A percentile compares a stretch with the other conserved stretches of the same genome.
Evolutionary conservation across 1,139 yeast genomes (phyloP).

Genomic region (Chernovozyma sophiae-reginae): DNA sequence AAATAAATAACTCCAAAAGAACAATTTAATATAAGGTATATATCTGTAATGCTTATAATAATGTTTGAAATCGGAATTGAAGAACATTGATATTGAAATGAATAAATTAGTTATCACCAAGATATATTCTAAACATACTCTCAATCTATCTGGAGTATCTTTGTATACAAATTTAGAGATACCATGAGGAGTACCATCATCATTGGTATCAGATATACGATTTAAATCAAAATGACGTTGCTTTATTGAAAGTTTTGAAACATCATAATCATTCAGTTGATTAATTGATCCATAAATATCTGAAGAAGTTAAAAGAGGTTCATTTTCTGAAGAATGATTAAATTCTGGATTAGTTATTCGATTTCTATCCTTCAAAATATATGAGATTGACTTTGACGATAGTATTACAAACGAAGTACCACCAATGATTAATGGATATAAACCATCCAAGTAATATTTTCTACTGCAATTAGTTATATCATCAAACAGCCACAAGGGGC

Average conservation of each 20-base stretch:
- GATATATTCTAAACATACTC: constrained; percentile 48
- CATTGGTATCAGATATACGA: constrained; percentile 38
- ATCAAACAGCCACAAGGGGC: constrained; percentile 39
- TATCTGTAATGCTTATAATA: constrained; percentile 19
- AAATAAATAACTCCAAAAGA: constrained; percentile 60
- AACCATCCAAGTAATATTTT: constrained; percentile 28
- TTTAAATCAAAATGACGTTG: constrained; percentile 51
- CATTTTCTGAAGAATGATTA: constrained; percentile 18
- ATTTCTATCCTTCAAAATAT: constrained; percentile 11
- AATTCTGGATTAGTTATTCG: neutral
- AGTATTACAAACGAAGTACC: constrained; percentile 27
- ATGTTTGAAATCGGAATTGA: constrained; percentile 27
- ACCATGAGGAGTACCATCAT: constrained; percentile 60
- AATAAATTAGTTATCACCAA: constrained; percentile 44
- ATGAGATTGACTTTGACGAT: constrained; percentile 18
- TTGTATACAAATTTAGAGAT: constrained; percentile 38
- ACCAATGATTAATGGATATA: constrained; percentile 31
- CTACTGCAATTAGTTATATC: constrained; percentile 47
- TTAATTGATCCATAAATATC: constrained; percentile 30
- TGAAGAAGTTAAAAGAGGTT: constrained; percentile 28
- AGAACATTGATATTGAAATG: constrained; percentile 32
- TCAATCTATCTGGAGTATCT: constrained; percentile 44
- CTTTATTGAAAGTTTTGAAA: constrained; percentile 22
- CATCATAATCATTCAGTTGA: constrained; percentile 4
- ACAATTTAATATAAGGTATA: constrained; percentile 34